Percentiles rank a stretch among this genome's conserved stretches.
These are phyloP conservation scores for Fagus sylvatica DNA, from an alignment of 306 rosid genomes.

Conservation along the genomic window DNA sequence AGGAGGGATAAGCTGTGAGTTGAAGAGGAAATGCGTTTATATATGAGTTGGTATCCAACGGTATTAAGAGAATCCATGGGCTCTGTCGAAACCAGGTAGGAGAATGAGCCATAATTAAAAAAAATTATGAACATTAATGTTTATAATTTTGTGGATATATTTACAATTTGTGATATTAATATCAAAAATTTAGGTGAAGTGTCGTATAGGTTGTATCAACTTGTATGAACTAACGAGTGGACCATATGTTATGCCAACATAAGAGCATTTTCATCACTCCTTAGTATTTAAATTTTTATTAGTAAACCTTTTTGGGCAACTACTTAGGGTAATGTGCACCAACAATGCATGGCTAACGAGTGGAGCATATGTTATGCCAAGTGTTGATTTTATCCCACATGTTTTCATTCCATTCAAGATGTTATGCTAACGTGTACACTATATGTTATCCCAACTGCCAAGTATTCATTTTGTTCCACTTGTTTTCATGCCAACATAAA, in stretches of 20 bases:
- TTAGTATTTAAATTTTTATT: neutral
- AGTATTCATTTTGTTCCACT: no score
- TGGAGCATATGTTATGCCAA: no score
- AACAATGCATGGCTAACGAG: no score
- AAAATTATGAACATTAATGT: neutral
- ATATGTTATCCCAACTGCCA: no score
- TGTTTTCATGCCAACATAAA: no score
- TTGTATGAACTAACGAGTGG: no score
- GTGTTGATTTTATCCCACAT: no score
- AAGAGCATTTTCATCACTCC: neutral
- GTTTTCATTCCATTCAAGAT: no score
- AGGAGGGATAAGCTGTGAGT: neutral
- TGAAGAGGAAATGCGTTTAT: conserved; percentile 19
- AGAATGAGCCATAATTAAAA: neutral
- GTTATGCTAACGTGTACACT: no score
- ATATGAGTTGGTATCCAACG: conserved; percentile 29
- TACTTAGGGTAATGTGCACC: neutral
- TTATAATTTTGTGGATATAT: conserved; percentile 31
- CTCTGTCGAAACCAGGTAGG: conserved; percentile 33
- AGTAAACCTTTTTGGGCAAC: neutral
- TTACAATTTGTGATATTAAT: conserved; percentile 12
- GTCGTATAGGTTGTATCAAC: no score
- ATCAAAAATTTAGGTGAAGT: no score
- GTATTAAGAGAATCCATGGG: conserved; percentile 36
- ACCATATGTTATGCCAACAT: conserved; percentile 19